Evolutionary conservation across 2,329 filamentous ascomycete species (phyloP), one percentile per base, ranked within the genome.

Genomic region (Pseudogymnoascus pannorum): DNA sequence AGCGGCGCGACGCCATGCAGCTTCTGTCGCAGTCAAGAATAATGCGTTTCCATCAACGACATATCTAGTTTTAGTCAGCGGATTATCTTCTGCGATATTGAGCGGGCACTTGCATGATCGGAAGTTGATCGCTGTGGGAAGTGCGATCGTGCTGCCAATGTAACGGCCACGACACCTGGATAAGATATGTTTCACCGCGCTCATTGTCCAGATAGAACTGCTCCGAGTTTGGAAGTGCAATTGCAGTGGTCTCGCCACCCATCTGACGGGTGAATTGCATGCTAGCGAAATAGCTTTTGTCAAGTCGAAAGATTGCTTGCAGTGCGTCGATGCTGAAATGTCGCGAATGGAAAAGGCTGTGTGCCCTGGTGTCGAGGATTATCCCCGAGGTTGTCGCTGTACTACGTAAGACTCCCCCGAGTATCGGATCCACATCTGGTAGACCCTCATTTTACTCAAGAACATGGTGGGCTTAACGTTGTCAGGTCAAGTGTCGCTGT

Each of bases 21-120:
- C 77, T 36, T 78, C 75, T 9, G 74, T 74, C 20, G 79, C 76
- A 60, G 79, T 79, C 24, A 79, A 70, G 14, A 78, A 42, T 14
- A 36, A 22, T 22, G 57, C 69, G 4, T 76, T 76, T 3, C 77
- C 77, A n/a, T 76, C 78, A 18, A 76, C 71, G 77, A 76, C 58
- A 79, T 72, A 74, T 74, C 72, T 64, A 75, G 75, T 54, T 71
- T 71, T 29, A 76, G 76, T 66, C 72, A 78, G 12, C 75, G 64
- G 59, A 78, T 71, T 76, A 31, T 31, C 48, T 31, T 29, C 3
- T 18, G n/a, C 9, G 4, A 18, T 12, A 1, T 31, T 54, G 4
- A 79, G 77, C 51, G 79, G 64, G 26, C 75, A 65, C 6, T 77
- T 66, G 1, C 76, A 70, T 62, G 57, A 78, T 76, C 64, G 78